Evolutionary conservation across 129 eudicot genomes (phyloP).

Genomic region (Chrysanthemum lavandulifolium): DNA sequence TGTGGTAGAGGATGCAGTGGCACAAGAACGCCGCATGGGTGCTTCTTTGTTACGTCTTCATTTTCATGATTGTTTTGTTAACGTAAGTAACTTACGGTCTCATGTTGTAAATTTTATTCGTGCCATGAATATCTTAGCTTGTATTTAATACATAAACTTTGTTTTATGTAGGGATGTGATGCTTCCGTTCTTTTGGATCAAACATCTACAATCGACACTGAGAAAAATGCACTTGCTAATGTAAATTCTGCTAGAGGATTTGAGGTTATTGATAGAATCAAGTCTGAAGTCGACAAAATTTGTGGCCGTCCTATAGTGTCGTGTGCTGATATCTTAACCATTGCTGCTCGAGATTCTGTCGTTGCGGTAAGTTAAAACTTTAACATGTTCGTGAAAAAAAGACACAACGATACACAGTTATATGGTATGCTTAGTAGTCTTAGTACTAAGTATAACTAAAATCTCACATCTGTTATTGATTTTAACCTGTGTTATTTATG

Average conservation of each 20-base stretch:
- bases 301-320: slow-evolving; percentile 33
- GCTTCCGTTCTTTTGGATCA: slow-evolving; percentile 44
- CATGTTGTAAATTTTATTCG: background rate
- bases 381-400: background rate
- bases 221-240: slow-evolving; percentile 33
- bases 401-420: too few relatives aligned
- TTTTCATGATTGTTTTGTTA: slow-evolving; percentile 59
- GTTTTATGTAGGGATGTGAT: slow-evolving; percentile 42
- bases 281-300: slow-evolving; percentile 38
- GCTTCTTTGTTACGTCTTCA: slow-evolving; percentile 50
- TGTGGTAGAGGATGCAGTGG: slow-evolving; percentile 44
- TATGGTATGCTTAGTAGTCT: too few relatives aligned
- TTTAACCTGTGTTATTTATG: background rate
- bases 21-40: slow-evolving; percentile 49
- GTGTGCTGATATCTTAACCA: slow-evolving; percentile 42
- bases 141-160: background rate
- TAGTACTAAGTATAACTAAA: too few relatives aligned
- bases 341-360: slow-evolving; percentile 44
- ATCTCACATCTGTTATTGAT: background rate
- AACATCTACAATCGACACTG: slow-evolving; percentile 33
- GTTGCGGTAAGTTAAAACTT: slow-evolving; percentile 26
- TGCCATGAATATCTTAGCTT: too few relatives aligned
- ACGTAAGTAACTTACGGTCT: slow-evolving; percentile 19
- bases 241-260: slow-evolving; percentile 38
- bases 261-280: slow-evolving; percentile 43